Percentiles rank a stretch among this genome's conserved stretches.
Evolutionary conservation across 441 rosid genomes (phyloP).

Genomic region (Rhodomyrtus psidioides): DNA sequence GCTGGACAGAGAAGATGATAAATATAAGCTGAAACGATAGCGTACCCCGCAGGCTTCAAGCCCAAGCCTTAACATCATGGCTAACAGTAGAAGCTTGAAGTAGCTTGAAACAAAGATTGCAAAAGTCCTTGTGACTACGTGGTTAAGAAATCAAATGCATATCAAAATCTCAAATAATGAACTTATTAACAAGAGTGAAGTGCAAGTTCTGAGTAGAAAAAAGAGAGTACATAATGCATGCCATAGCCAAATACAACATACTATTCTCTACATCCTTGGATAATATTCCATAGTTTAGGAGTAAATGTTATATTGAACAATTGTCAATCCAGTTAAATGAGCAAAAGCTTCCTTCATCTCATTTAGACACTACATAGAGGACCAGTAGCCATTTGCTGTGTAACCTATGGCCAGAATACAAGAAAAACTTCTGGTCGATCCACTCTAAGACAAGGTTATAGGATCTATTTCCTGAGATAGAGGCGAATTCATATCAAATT

Average conservation of each 20-base stretch:
- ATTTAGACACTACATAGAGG: neutral
- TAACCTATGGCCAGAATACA: neutral
- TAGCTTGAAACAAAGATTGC: conserved; percentile 71
- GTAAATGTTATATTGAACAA: neutral
- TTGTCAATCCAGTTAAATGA: neutral
- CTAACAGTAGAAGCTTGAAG: conserved; percentile 58
- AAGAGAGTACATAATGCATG: neutral
- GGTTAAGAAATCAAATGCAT: neutral
- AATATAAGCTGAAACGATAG: neutral
- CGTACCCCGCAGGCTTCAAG: neutral
- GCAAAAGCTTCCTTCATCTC: neutral
- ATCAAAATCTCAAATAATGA: neutral
- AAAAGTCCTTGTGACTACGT: conserved; percentile 39
- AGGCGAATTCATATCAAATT: neutral
- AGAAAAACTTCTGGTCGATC: neutral
- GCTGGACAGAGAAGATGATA: neutral
- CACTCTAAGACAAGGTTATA: neutral
- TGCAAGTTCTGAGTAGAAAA: neutral
- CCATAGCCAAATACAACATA: neutral
- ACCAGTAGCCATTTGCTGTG: neutral
- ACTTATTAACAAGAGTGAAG: neutral
- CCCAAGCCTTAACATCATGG: conserved; percentile 57
- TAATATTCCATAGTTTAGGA: neutral
- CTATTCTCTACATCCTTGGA: neutral
- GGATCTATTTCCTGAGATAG: neutral